Conservation (phyloP, 768 basidiomycete genomes). For the Hericium coralloides region DNA sequence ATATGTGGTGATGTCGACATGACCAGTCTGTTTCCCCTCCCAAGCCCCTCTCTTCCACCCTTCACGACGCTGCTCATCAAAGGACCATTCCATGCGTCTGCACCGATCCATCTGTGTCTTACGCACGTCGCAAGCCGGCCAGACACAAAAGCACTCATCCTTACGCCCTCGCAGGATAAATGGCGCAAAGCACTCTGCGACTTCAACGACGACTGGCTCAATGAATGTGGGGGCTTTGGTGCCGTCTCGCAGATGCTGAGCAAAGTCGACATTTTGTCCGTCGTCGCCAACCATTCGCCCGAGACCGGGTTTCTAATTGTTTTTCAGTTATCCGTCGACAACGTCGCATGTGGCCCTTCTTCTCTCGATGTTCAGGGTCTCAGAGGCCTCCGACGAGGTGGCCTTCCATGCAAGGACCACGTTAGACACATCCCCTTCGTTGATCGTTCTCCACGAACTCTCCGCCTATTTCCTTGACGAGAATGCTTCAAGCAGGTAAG, state of each 20-base stretch:
- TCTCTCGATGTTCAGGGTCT: slow-evolving; percentile 10
- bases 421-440: slow-evolving; percentile 2
- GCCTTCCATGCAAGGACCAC: neutral
- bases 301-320: too few relatives aligned
- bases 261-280: slow-evolving; percentile 45
- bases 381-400: neutral
- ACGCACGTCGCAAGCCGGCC: slow-evolving; percentile 33
- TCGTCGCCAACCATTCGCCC: slow-evolving; percentile 6
- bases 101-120: slow-evolving; percentile 58
- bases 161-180: slow-evolving; percentile 43
- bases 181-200: slow-evolving; percentile 33
- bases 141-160: slow-evolving; percentile 32
- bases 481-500: neutral
- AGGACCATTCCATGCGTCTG: slow-evolving; percentile 57
- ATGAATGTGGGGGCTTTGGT: slow-evolving; percentile 22
- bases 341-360: slow-evolving; percentile 5
- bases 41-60: slow-evolving; percentile 39
- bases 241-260: slow-evolving; percentile 15
- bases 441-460: slow-evolving; percentile 12
- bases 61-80: slow-evolving; percentile 54
- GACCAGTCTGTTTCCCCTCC: slow-evolving; percentile 28
- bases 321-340: slow-evolving; percentile 7
- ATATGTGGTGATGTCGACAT: neutral
- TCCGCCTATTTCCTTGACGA: slow-evolving; percentile 12
- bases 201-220: slow-evolving; percentile 39